Conservation (phyloP, 768 basidiomycete genomes). For the Boletus rex-veris region DNA sequence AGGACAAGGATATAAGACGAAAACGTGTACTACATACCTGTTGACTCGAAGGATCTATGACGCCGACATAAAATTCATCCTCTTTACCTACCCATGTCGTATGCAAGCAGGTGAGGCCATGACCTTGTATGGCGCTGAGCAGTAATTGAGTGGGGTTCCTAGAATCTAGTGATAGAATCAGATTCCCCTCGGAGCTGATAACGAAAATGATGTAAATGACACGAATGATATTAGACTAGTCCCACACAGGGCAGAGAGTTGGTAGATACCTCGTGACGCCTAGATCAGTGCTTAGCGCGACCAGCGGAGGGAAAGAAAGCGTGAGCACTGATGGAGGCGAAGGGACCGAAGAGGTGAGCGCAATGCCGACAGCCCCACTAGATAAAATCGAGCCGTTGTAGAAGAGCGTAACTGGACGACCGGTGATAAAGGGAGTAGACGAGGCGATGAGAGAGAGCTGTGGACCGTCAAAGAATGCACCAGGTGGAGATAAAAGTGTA, state of each 20-base stretch:
- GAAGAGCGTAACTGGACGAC: conserved; percentile 68
- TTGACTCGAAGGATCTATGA: conserved; percentile 20
- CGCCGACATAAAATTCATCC: conserved; percentile 57
- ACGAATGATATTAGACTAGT: background rate
- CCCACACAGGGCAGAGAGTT: background rate
- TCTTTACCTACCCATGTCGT: conserved; percentile 42
- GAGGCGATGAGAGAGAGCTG: conserved; percentile 68
- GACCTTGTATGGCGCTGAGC: conserved; percentile 46
- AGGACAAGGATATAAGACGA: background rate
- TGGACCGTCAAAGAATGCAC: background rate
- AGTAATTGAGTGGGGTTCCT: conserved; percentile 61
- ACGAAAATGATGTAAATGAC: background rate
- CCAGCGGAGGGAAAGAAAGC: conserved; percentile 39
- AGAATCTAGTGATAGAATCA: conserved; percentile 55
- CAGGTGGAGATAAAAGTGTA: background rate
- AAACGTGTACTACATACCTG: conserved; percentile 2
- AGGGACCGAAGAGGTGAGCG: conserved; percentile 29
- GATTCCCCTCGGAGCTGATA: conserved; percentile 61
- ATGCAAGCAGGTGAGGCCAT: conserved; percentile 27
- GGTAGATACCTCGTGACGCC: conserved; percentile 51
- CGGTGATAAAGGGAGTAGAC: conserved; percentile 78
- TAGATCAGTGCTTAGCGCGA: conserved; percentile 42
- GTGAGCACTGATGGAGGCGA: conserved; percentile 11
- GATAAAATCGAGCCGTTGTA: conserved; percentile 51
- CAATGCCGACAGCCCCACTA: conserved; percentile 70